A percentile compares a stretch with the other conserved stretches of the same genome.
Evolutionary conservation across 352 stramenopile species (phyloP).

Genomic region (Phytophthora melonis): DNA sequence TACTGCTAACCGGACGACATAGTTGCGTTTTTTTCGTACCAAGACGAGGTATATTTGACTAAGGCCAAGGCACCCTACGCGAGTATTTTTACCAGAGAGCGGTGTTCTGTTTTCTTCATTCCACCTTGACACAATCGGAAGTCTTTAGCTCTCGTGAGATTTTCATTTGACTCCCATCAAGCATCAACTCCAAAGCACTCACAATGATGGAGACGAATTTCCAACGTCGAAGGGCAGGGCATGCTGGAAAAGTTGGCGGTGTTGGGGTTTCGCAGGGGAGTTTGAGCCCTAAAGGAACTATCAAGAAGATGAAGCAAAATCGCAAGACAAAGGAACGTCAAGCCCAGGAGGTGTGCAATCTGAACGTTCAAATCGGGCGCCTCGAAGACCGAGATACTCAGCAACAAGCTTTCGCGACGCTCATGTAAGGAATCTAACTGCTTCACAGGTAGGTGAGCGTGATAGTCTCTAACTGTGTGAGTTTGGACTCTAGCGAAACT

Average conservation of each 20-base stretch:
- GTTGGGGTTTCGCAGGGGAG: background rate
- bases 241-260: constrained; percentile 12
- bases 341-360: constrained; percentile 42
- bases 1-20: background rate
- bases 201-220: constrained; percentile 39
- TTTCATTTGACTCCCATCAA: background rate
- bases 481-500: constrained; percentile 36
- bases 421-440: constrained; percentile 45
- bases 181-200: background rate
- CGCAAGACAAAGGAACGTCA: constrained; percentile 55
- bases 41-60: background rate
- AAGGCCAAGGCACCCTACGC: background rate
- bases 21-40: background rate
- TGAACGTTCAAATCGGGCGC: constrained; percentile 60
- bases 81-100: background rate
- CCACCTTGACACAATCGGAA: no score
- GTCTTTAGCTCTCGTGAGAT: no score
- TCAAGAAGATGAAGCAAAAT: constrained; percentile 57
- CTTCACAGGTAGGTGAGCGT: background rate
- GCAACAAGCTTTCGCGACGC: constrained; percentile 58
- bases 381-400: constrained; percentile 78
- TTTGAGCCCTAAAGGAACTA: constrained; percentile 41
- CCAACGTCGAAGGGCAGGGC: constrained; percentile 5
- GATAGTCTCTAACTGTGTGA: background rate
- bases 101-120: no score